Percentiles rank a stretch among this genome's conserved stretches.
phyloP scores from a whole-genome alignment of 306 rosid genomes.

The Alnus rubra region DNA sequence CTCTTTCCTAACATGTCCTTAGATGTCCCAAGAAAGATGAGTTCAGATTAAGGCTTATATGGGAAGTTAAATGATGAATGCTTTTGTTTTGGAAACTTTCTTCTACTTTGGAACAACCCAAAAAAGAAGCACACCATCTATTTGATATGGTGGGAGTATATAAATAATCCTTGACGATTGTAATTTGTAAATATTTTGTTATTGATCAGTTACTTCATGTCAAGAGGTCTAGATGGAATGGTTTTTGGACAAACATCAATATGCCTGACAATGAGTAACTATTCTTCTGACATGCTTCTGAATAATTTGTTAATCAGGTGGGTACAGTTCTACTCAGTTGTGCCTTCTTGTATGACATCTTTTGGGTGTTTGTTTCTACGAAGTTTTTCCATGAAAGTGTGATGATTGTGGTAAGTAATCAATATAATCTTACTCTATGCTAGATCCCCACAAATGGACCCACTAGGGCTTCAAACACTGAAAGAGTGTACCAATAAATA shows the following conservation, averaged over 20 bases:
- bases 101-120: not conserved
- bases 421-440: conserved; percentile 14
- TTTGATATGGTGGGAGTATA: too few species aligned
- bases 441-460: conserved; percentile 17
- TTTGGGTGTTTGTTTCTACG: conserved; percentile 91
- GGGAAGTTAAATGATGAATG: not conserved
- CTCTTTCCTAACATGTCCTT: not conserved
- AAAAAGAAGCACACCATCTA: too few species aligned
- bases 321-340: conserved; percentile 92
- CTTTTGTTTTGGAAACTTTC: not conserved
- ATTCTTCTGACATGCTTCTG: conserved; percentile 28
- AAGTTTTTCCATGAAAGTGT: conserved; percentile 88
- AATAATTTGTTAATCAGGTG: conserved; percentile 54
- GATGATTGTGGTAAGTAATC: conserved; percentile 93
- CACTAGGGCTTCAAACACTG: conserved; percentile 10
- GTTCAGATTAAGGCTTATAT: not conserved
- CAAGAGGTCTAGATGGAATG: not conserved
- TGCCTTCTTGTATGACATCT: conserved; percentile 84
- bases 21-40: not conserved
- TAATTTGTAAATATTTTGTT: not conserved
- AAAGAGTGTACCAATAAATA: not conserved
- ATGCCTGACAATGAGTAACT: not conserved
- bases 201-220: not conserved
- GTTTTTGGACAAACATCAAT: not conserved
- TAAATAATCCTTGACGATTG: not conserved